Evolutionary conservation across 345 rosid species (phyloP).

Genomic region (Sisymbrium altissimum): DNA sequence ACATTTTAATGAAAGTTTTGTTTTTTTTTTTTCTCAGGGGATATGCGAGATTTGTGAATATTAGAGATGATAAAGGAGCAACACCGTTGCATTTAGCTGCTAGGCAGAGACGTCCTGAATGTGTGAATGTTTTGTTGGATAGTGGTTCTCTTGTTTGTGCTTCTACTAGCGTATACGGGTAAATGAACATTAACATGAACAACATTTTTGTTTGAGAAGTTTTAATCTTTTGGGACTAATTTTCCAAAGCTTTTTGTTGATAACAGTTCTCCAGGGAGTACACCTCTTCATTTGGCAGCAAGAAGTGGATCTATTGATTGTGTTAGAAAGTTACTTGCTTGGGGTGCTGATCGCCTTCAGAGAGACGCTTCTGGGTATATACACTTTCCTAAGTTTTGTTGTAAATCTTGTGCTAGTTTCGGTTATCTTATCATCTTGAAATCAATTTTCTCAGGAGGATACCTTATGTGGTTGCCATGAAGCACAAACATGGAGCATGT

Average conservation of each 20-base stretch:
- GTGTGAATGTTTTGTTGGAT: conserved; percentile 76
- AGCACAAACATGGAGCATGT: conserved; percentile 77
- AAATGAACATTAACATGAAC: conserved; percentile 12
- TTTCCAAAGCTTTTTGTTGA: conserved; percentile 22
- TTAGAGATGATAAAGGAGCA: conserved; percentile 88
- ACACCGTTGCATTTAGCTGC: conserved; percentile 96
- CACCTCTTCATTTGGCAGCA: conserved; percentile 99
- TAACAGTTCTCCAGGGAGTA: conserved; percentile 75
- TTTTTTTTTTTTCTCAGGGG: conserved; percentile 54
- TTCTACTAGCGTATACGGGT: conserved; percentile 92
- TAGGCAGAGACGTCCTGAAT: conserved; percentile 79
- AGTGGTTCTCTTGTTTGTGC: conserved; percentile 95
- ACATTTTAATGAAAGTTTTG: background rate
- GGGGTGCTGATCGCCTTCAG: conserved; percentile 98
- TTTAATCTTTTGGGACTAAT: background rate
- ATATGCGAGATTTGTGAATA: conserved; percentile 84
- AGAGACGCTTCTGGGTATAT: conserved; percentile 88
- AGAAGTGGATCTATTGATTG: conserved; percentile 97
- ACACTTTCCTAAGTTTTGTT: background rate
- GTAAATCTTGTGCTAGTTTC: background rate
- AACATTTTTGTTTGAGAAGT: background rate
- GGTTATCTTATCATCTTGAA: too few relatives aligned
- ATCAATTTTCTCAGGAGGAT: conserved; percentile 60
- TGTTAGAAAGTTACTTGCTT: conserved; percentile 79
- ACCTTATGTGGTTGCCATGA: conserved; percentile 76